These are phyloP conservation scores for Aspergillus avenaceus DNA, from an alignment of 495 filamentous ascomycete genomes.

Conservation along the genomic window DNA sequence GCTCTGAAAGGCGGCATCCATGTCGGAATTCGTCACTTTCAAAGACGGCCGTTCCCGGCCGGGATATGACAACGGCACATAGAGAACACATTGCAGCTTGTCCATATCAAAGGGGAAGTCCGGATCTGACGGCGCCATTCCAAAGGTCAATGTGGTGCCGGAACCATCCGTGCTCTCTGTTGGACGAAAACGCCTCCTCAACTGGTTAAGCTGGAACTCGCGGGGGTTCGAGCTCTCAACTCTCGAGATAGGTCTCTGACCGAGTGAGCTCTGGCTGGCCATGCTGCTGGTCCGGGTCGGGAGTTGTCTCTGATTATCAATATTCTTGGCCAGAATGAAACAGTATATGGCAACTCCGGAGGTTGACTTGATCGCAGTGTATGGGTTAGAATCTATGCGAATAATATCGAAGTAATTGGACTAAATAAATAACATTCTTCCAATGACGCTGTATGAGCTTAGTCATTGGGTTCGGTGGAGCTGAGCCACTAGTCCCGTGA, in stretches of 20 bases:
- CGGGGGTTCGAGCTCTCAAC: slow-evolving; percentile 64
- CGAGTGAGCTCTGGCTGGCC: slow-evolving; percentile 18
- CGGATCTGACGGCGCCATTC: slow-evolving; percentile 74
- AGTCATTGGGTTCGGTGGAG: neutral
- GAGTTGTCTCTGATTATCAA: neutral
- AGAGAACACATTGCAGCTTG: slow-evolving; percentile 66
- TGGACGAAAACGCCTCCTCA: slow-evolving; percentile 67
- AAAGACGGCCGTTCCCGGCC: slow-evolving; percentile 48
- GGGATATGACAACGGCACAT: slow-evolving; percentile 63
- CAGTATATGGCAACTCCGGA: no score
- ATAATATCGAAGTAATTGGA: no score
- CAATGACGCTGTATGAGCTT: neutral
- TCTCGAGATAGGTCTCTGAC: slow-evolving; percentile 61
- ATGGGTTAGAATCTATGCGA: no score
- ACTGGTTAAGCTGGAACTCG: slow-evolving; percentile 71
- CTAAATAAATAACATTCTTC: neutral
- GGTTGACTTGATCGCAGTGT: no score
- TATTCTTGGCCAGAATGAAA: no score
- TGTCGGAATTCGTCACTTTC: slow-evolving; percentile 68
- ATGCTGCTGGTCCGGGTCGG: neutral
- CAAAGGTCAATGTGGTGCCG: slow-evolving; percentile 57
- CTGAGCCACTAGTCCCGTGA: neutral
- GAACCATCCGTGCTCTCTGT: slow-evolving; percentile 49
- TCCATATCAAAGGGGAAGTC: slow-evolving; percentile 81
- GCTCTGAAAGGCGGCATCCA: slow-evolving; percentile 72